These are phyloP conservation scores for Vitis riparia DNA, from an alignment of 164 flowering plant genomes.

Conservation along the genomic window DNA sequence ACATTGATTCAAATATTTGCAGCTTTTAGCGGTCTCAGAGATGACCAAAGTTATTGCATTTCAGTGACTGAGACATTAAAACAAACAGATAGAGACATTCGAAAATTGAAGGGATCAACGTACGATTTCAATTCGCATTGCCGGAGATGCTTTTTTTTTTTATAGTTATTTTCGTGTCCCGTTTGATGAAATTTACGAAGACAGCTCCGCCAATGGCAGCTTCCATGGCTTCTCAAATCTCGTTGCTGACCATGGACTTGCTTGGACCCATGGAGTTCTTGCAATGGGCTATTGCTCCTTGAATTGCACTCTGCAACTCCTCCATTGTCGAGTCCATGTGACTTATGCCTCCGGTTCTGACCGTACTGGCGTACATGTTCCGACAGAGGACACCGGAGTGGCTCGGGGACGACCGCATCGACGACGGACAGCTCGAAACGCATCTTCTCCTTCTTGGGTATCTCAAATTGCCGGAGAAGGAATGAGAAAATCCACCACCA, in stretches of 20 bases:
- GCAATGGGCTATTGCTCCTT: slow-evolving; percentile 97
- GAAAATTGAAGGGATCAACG: too few species aligned
- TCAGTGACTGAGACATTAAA: not conserved
- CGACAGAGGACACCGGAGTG: slow-evolving; percentile 69
- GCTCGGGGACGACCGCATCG: slow-evolving; percentile 90
- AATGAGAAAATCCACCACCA: slow-evolving; percentile 35
- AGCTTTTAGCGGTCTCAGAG: too few species aligned
- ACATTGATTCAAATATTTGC: too few species aligned
- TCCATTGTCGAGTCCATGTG: slow-evolving; percentile 72
- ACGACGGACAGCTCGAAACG: slow-evolving; percentile 82
- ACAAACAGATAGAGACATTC: not conserved
- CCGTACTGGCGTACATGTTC: slow-evolving; percentile 17
- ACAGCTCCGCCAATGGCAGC: too few species aligned
- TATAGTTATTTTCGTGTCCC: too few species aligned
- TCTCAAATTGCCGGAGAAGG: slow-evolving; percentile 82
- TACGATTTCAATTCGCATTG: too few species aligned
- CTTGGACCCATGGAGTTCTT: slow-evolving; percentile 78
- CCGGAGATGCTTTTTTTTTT: too few species aligned
- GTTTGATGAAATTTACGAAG: too few species aligned
- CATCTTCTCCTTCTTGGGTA: slow-evolving; percentile 56
- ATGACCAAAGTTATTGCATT: too few species aligned
- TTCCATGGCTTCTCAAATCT: slow-evolving; percentile 1
- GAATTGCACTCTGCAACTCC: slow-evolving; percentile 92
- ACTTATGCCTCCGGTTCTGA: slow-evolving; percentile 1
- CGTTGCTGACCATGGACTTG: slow-evolving; percentile 31